A percentile compares a stretch with the other conserved stretches of the same genome.
Conservation (phyloP, 768 basidiomycete species). For the Leucocoprinus leucothites region DNA sequence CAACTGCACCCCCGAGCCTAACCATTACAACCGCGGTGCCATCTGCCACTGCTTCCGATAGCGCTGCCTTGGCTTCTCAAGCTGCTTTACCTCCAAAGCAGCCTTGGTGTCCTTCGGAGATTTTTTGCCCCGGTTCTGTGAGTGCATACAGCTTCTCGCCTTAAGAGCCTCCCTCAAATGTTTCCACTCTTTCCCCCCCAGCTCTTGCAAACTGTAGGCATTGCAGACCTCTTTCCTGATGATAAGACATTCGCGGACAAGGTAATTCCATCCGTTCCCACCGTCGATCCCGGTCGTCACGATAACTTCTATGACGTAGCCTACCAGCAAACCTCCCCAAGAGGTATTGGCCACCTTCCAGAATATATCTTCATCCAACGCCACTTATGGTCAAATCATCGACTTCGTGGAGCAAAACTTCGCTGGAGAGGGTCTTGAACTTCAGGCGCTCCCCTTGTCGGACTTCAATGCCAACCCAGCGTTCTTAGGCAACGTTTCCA, state of each 20-base stretch:
- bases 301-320: constrained; percentile 36
- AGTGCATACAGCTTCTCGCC: constrained; percentile 21
- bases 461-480: constrained; percentile 62
- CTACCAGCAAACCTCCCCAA: constrained; percentile 65
- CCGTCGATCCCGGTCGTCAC: neutral
- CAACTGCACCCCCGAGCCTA: constrained; percentile 24
- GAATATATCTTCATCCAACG: constrained; percentile 35
- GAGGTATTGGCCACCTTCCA: constrained; percentile 70
- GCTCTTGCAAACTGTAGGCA: constrained; percentile 83
- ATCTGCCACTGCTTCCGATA: constrained; percentile 54
- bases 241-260: constrained; percentile 89
- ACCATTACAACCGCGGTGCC: constrained; percentile 61
- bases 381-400: constrained; percentile 64
- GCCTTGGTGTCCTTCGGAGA: constrained; percentile 70
- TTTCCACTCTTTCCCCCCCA: constrained; percentile 26
- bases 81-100: constrained; percentile 63
- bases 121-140: constrained; percentile 80
- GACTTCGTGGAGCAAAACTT: constrained; percentile 75
- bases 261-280: constrained; percentile 20
- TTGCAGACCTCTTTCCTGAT: constrained; percentile 73
- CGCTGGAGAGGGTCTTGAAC: constrained; percentile 80
- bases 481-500: constrained; percentile 68
- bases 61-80: constrained; percentile 60
- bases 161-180: constrained; percentile 10
- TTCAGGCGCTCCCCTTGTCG: constrained; percentile 57